phyloP scores from a whole-genome alignment of 1,284 basidiomycete genomes.

The Malassezia caprae region DNA sequence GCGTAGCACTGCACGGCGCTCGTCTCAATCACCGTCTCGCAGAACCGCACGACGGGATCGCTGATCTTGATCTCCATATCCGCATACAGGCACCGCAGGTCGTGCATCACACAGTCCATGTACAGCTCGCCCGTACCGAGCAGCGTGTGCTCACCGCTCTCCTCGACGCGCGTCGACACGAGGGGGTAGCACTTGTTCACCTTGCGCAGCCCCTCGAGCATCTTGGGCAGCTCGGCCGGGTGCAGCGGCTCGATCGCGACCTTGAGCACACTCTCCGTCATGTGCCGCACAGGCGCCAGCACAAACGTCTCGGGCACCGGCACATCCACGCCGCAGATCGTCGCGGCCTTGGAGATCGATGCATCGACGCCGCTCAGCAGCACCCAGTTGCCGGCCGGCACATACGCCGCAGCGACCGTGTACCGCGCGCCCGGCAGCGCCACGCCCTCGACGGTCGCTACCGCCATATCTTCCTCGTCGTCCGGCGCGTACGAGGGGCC shows the following conservation, averaged over 20 bases:
- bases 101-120: constrained; percentile 92
- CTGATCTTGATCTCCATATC: constrained; percentile 99
- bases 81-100: constrained; percentile 78
- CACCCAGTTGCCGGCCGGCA: constrained; percentile 83
- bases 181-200: constrained; percentile 97
- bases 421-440: constrained; percentile 90
- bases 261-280: constrained; percentile 95
- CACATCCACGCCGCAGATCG: constrained; percentile 52
- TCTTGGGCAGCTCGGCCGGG: constrained; percentile 94
- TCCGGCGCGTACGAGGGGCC: constrained; percentile 94
- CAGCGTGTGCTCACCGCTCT: constrained; percentile 92
- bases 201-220: constrained; percentile 89
- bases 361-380: constrained; percentile 84
- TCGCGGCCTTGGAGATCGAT: constrained; percentile 90
- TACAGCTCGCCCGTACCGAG: constrained; percentile 95
- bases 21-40: constrained; percentile 96
- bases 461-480: constrained; percentile 96
- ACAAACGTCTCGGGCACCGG: constrained; percentile 70
- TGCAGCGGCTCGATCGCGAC: constrained; percentile 96
- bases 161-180: constrained; percentile 88
- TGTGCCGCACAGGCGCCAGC: constrained; percentile 87
- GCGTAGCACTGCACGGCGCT: constrained; percentile 97
- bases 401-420: constrained; percentile 73
- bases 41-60: constrained; percentile 95
- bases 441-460: constrained; percentile 71